Evolutionary conservation across 208 protist genomes (phyloP).

Genomic region (Leishmania gerbilli): DNA sequence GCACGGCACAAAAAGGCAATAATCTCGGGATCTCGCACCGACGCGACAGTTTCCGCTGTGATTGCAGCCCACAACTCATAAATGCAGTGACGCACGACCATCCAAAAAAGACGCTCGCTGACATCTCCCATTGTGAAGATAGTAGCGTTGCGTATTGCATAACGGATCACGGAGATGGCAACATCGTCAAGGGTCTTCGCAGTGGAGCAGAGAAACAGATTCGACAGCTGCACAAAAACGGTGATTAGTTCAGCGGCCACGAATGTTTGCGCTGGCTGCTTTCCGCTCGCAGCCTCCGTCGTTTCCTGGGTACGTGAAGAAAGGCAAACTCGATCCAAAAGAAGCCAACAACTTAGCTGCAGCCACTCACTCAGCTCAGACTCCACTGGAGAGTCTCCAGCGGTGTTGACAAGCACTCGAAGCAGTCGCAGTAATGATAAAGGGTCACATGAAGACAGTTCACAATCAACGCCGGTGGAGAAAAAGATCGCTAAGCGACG

Average conservation of each 20-base stretch:
- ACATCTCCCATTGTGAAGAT: slow-evolving; percentile 8
- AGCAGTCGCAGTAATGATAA: slow-evolving; percentile 11
- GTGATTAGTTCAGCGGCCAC: background rate
- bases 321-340: slow-evolving; percentile 13
- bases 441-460: background rate
- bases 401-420: background rate
- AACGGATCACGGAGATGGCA: slow-evolving; percentile 7
- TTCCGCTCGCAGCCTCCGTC: background rate
- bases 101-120: slow-evolving; percentile 21
- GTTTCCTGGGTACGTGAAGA: background rate
- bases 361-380: slow-evolving; percentile 22
- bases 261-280: background rate
- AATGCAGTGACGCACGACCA: slow-evolving; percentile 19
- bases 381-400: slow-evolving; percentile 2
- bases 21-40: slow-evolving; percentile 17
- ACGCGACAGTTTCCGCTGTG: slow-evolving; percentile 5
- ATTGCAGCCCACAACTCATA: slow-evolving; percentile 14
- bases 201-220: slow-evolving; percentile 23
- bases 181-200: slow-evolving; percentile 14
- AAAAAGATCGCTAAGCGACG: slow-evolving; percentile 1
- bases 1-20: slow-evolving; percentile 26
- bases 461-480: background rate
- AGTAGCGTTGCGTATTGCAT: slow-evolving; percentile 5
- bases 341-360: slow-evolving; percentile 28
- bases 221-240: slow-evolving; percentile 24